These are phyloP conservation scores for Sarcomyxa edulis DNA, from an alignment of 768 basidiomycete genomes.

Conservation along the genomic window DNA sequence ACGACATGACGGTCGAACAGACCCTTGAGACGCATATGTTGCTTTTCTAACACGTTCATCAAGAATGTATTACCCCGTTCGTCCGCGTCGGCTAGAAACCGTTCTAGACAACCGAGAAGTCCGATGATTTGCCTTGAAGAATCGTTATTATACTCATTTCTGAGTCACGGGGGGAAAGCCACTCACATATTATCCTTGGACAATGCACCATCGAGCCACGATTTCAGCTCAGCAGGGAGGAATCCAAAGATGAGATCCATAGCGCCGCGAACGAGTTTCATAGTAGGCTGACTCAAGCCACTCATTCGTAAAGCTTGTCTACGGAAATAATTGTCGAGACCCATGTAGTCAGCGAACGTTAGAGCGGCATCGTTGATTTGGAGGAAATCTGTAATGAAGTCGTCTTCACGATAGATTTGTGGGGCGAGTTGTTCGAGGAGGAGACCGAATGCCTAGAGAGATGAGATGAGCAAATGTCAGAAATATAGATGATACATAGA, in stretches of 20 bases:
- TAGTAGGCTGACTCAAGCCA: conserved; percentile 61
- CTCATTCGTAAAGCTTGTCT: conserved; percentile 78
- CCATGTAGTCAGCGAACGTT: conserved; percentile 95
- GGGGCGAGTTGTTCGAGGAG: conserved; percentile 73
- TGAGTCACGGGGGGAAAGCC: conserved; percentile 5
- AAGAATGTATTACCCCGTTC: conserved; percentile 77
- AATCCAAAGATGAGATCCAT: conserved; percentile 97
- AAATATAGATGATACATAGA: conserved; percentile 1
- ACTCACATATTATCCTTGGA: conserved; percentile 73
- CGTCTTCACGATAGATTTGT: conserved; percentile 77
- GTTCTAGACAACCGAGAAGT: conserved; percentile 73
- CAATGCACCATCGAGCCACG: conserved; percentile 79
- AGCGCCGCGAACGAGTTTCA: conserved; percentile 79
- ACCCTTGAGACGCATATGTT: conserved; percentile 71
- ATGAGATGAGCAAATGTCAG: conserved; percentile 2
- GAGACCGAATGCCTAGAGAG: conserved; percentile 61
- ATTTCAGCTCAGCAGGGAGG: conserved; percentile 74
- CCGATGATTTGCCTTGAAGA: conserved; percentile 75
- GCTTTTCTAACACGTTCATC: conserved; percentile 69
- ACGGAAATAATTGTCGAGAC: conserved; percentile 89
- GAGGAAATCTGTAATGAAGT: conserved; percentile 87
- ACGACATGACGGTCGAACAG: conserved; percentile 75
- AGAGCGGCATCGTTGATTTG: conserved; percentile 85
- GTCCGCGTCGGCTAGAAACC: conserved; percentile 70
- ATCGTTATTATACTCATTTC: background rate